Conservation (phyloP, 2,329 filamentous ascomycete genomes). For the Colletotrichum abscissum region DNA sequence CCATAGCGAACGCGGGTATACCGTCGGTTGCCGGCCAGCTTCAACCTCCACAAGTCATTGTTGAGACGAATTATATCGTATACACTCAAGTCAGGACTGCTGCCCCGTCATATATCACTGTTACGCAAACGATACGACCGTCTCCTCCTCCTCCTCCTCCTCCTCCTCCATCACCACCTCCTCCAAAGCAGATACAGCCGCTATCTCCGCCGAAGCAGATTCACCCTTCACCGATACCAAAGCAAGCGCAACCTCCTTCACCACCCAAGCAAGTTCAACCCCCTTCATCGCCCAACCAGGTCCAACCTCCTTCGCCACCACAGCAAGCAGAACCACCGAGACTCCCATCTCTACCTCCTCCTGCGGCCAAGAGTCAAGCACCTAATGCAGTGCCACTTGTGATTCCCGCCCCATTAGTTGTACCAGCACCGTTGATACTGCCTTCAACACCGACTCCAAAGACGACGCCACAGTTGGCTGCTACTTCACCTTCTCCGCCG, state of each 20-base stretch:
- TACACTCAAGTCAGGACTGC: constrained; percentile 6
- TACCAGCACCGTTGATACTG: no score
- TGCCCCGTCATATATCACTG: constrained; percentile 5
- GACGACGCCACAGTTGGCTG: background rate
- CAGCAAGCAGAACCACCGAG: background rate
- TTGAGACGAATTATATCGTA: constrained; percentile 23
- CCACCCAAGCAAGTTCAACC: background rate
- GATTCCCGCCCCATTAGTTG: background rate
- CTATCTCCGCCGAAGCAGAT: background rate
- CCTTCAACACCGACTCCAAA: background rate
- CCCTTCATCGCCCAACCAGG: background rate
- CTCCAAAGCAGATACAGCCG: background rate
- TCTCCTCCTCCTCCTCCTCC: background rate
- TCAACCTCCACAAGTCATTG: constrained; percentile 12
- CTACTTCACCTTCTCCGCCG: constrained; percentile 9
- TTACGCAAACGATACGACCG: constrained; percentile 15
- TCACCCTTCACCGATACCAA: background rate
- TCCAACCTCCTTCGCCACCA: background rate
- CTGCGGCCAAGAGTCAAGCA: background rate
- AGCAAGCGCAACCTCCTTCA: background rate
- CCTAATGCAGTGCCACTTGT: constrained; percentile 1
- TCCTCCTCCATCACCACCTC: background rate
- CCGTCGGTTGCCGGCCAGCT: background rate
- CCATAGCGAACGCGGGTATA: background rate
- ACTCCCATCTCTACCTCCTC: background rate